Evolutionary conservation across 768 basidiomycete genomes (phyloP), one percentile per base, ranked within the genome.

Genomic region (Panellus pusillus): DNA sequence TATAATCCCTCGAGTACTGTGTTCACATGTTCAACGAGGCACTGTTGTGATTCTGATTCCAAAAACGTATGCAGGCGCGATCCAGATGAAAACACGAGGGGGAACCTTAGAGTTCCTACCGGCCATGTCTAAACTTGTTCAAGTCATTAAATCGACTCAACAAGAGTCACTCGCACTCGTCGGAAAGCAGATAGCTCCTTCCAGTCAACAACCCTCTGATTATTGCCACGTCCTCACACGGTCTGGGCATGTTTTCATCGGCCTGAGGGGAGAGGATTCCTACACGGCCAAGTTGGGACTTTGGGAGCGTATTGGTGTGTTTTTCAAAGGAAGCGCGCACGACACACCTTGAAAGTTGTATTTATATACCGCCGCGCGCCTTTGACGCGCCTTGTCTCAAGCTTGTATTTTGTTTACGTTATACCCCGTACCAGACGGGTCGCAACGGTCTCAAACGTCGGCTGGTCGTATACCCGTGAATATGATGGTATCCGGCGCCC

Each of bases 201-300:
- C 44, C 42, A 48, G 62, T 54, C 50, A 46, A 55, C 44, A 40
- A 60, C 41, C 50, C 7, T 57, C 70, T 31, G 72, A 79, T 47
- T 74, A 73, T 44, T 77, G 78, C 60, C 68, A 74, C 43, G 56
- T 78, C 24, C 63, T 47, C 24, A 66, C 75, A 15, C 66, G 67
- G 17, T 64, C 56, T 37, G 79, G 78, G 12, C 70, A 68, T 43
- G 56, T 80, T 31, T 59, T 74, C n/a, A 64, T 81, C 8, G 78
- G 79, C 24, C 53, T 80, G 44, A 70, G 69, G 45, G 76, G 74
- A 12, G 62, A 64, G 50, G 79, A 81, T 57, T 70, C 54, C 15
- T 70, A 69, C 35, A 56, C 65, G 17, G 55, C 55, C 19, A 63
- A 66, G 39, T 55, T 61, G 41, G 72, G 76, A 6, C 69, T 79